Evolutionary conservation across 306 rosid genomes (phyloP).

Genomic region (Malus sieversii): DNA sequence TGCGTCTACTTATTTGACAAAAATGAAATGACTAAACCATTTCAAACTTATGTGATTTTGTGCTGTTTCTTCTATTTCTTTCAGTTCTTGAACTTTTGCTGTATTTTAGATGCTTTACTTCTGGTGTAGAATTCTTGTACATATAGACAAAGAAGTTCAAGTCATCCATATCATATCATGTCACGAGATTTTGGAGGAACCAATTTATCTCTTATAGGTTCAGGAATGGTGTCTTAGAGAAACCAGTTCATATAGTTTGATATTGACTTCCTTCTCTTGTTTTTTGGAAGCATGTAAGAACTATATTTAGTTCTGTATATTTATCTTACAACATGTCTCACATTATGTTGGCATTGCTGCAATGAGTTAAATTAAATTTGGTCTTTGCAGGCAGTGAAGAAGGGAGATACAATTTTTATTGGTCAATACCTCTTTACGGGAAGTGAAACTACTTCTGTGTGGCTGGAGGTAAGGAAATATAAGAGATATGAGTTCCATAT

Average conservation of each 20-base stretch:
- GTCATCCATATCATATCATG: too few relatives aligned
- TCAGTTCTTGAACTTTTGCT: too few relatives aligned
- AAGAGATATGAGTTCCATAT: neutral
- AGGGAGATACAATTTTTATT: slow-evolving; percentile 43
- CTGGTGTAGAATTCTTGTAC: neutral
- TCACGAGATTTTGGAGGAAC: neutral
- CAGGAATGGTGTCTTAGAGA: neutral
- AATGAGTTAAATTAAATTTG: neutral
- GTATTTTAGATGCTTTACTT: neutral
- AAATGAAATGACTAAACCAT: neutral
- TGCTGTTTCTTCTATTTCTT: too few relatives aligned
- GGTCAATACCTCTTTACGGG: slow-evolving; percentile 52
- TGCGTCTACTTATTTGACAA: neutral
- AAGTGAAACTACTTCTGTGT: slow-evolving; percentile 49
- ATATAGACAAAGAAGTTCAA: neutral
- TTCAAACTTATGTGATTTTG: neutral
- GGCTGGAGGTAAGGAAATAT: slow-evolving; percentile 36
- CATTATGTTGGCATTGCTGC: neutral
- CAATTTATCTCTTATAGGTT: neutral
- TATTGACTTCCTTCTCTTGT: neutral
- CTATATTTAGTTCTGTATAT: neutral
- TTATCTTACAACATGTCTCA: neutral
- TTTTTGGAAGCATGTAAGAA: neutral
- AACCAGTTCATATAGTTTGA: neutral
- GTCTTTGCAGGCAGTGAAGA: slow-evolving; percentile 35